Evolutionary conservation across 768 basidiomycete species (phyloP), one percentile per base, ranked within the genome.

Genomic region (Serendipita vermifera): DNA sequence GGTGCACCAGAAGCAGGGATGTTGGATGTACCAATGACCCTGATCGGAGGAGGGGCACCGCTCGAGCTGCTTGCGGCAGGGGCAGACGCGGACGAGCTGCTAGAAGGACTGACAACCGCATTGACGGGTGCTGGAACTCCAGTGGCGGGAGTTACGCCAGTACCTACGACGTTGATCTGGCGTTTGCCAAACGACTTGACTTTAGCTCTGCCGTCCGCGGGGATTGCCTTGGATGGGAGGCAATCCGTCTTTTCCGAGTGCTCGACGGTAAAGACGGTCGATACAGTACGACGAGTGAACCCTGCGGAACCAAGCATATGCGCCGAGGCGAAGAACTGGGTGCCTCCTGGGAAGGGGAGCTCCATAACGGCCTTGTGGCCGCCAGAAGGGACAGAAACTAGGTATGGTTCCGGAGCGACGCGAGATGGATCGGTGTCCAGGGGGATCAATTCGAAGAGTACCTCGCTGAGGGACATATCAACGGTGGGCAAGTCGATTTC

Each of bases 141-240:
- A 5, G 11, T 51, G 2, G 46, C 15, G n/a, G n/a, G n/a, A n/a
- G n/a, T n/a, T n/a, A n/a, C n/a, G n/a, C n/a, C n/a, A n/a, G n/a
- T n/a, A 31, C 46, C 46, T 15, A 51, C 27, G 17, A 51, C 46
- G 24, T 26, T 51, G 22, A 51, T n/a, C 17, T 51, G 46, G n/a
- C 46, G 46, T n/a, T 51, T 51, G n/a, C 46, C 46, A 29, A 51
- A 51, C 24, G 22, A 15, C 24, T 51, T 51, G 35, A 36, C 35
- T 9, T n/a, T 9, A 31, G 46, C 24, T 20, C 46, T 20, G 9
- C 15, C 7, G 46, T 15, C 22, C 9, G n/a, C 27, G 9, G 20
- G 22, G 7, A 31, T 22, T 7, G 32, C 24, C 9, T 22, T 15
- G 7, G 29, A 15, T 15, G 26, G n/a, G 15, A 51, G 46, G 24